Percentiles rank a stretch among this genome's conserved stretches.
These are phyloP conservation scores for Gastroboletus turbinatus DNA, from an alignment of 1,284 basidiomycete genomes.

Conservation along the genomic window DNA sequence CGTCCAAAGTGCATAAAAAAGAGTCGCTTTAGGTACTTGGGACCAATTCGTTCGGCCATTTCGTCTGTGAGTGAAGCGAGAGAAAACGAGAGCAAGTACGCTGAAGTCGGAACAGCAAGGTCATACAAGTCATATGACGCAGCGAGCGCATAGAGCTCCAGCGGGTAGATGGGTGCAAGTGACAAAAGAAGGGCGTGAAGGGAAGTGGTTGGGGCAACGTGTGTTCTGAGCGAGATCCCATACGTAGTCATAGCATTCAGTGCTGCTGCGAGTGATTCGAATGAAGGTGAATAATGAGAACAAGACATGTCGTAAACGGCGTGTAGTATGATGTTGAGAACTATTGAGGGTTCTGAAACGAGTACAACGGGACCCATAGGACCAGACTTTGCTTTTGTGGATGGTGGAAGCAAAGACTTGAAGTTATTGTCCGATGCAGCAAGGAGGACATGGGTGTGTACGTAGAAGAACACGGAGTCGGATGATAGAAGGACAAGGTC, in stretches of 20 bases:
- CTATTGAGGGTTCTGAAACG: constrained; percentile 48
- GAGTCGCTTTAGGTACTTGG: constrained; percentile 43
- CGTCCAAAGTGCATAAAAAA: constrained; percentile 46
- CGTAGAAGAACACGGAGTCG: constrained; percentile 76
- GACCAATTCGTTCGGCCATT: constrained; percentile 57
- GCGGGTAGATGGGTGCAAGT: constrained; percentile 53
- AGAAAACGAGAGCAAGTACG: constrained; percentile 58
- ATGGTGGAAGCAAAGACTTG: constrained; percentile 44
- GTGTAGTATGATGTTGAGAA: constrained; percentile 65
- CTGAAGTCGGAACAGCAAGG: constrained; percentile 58
- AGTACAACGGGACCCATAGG: constrained; percentile 46
- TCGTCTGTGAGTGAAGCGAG: constrained; percentile 58
- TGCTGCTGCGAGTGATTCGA: constrained; percentile 48
- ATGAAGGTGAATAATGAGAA: constrained; percentile 58
- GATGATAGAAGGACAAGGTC: constrained; percentile 66
- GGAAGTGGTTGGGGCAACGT: constrained; percentile 41
- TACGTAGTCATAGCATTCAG: constrained; percentile 50
- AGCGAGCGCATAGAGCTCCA: constrained; percentile 61
- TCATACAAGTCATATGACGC: constrained; percentile 55
- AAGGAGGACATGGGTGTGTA: constrained; percentile 52
- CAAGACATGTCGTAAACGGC: constrained; percentile 59
- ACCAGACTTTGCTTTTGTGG: constrained; percentile 29
- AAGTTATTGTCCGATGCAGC: constrained; percentile 55
- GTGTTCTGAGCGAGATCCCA: constrained; percentile 45
- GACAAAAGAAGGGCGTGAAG: constrained; percentile 50